phyloP scores from a whole-genome alignment of 73 alveolate species.

The Tetrahymena thermophila region DNA sequence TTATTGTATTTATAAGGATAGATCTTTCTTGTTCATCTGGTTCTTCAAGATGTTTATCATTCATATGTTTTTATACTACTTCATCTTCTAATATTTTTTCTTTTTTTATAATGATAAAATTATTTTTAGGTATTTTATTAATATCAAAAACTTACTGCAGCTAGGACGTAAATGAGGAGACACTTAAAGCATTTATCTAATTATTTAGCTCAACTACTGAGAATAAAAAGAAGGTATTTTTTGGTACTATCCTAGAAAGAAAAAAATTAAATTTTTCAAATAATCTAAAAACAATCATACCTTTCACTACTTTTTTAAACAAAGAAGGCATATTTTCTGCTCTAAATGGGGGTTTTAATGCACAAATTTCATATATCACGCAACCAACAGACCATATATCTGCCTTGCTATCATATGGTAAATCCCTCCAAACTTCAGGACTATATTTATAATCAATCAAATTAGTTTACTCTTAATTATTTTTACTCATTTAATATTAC shows the following conservation, averaged over 20 bases:
- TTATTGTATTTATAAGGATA: not conserved
- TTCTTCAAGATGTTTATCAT: not conserved
- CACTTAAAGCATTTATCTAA: not conserved
- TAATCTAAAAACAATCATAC: not conserved
- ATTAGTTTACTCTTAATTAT: not conserved
- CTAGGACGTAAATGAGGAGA: not conserved
- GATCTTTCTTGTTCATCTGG: not conserved
- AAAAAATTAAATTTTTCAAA: not conserved
- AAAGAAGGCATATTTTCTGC: constrained; percentile 78
- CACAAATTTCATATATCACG: constrained; percentile 76
- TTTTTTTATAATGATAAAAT: not conserved
- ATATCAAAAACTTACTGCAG: not conserved
- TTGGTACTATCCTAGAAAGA: not conserved
- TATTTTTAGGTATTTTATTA: not conserved
- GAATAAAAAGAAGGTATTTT: not conserved
- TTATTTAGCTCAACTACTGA: not conserved
- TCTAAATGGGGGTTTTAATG: constrained; percentile 76
- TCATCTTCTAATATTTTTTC: not conserved
- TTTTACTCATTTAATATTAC: not conserved
- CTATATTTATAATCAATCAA: constrained; percentile 1
- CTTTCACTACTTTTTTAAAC: constrained; percentile 48
- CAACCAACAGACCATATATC: constrained; percentile 92
- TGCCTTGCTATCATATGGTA: constrained; percentile 76
- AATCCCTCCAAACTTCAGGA: constrained; percentile 91
- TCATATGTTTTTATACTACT: not conserved